These are phyloP conservation scores for Neonectria punicea DNA, from an alignment of 2,329 filamentous ascomycete species.

Conservation along the genomic window DNA sequence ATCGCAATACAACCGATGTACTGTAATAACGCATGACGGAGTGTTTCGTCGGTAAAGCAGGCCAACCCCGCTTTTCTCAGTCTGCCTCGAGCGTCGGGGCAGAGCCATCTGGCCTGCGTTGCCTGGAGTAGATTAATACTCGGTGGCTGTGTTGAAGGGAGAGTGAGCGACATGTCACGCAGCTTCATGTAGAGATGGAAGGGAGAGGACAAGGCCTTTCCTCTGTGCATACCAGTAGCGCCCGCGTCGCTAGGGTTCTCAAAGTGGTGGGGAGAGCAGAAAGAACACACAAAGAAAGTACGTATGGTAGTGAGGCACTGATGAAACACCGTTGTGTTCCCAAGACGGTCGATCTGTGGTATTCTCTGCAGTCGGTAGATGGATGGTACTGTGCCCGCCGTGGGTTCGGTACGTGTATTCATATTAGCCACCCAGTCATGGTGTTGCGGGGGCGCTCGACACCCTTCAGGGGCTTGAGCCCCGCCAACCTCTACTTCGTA, in stretches of 20 bases:
- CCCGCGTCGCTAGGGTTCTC: neutral
- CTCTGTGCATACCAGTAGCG: neutral
- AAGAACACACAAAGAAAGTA: neutral
- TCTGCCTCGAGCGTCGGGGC: conserved; percentile 2
- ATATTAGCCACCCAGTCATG: neutral
- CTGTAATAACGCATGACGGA: conserved; percentile 32
- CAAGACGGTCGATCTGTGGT: neutral
- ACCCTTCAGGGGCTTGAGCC: conserved; percentile 8
- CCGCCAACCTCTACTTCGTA: neutral
- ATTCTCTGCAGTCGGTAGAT: neutral
- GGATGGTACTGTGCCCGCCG: neutral
- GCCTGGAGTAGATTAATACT: conserved; percentile 3
- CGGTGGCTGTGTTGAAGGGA: neutral
- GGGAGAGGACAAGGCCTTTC: too few relatives aligned
- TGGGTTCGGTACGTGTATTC: neutral
- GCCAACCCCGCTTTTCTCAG: conserved; percentile 10
- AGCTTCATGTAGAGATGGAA: neutral
- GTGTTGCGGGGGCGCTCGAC: conserved; percentile 6
- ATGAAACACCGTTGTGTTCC: conserved; percentile 2
- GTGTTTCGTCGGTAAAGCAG: conserved; percentile 28
- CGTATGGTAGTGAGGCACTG: neutral
- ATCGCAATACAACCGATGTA: conserved; percentile 33
- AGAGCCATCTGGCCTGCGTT: conserved; percentile 2
- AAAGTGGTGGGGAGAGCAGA: too few relatives aligned
- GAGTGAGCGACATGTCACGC: neutral